A percentile compares a stretch with the other conserved stretches of the same genome.
Conservation (phyloP, 108 stramenopile genomes). For the Nannochloropsis gaditana region DNA sequence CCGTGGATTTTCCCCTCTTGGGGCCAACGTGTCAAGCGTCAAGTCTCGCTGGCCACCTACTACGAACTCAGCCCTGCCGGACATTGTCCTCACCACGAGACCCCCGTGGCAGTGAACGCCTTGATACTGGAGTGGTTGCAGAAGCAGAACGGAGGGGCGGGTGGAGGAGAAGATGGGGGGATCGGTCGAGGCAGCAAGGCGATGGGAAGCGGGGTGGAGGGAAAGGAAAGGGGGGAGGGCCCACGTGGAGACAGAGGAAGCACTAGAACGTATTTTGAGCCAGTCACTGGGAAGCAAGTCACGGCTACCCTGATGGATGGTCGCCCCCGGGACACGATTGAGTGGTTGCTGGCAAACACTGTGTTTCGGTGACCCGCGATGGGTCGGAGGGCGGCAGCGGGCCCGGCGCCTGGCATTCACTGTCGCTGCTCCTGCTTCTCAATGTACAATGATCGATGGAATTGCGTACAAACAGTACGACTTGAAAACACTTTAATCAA, state of each 20-base stretch:
- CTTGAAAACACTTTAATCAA: no score
- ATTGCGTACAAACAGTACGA: no score
- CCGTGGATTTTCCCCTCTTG: slow-evolving; percentile 39
- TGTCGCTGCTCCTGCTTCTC: no score
- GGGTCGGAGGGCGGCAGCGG: neutral
- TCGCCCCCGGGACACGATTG: neutral
- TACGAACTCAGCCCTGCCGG: slow-evolving; percentile 32
- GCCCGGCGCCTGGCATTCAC: no score
- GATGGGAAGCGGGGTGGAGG: neutral
- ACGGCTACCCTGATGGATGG: neutral
- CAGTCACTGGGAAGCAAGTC: neutral
- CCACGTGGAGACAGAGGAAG: neutral
- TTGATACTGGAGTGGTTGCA: slow-evolving; percentile 29
- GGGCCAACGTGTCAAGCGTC: slow-evolving; percentile 40
- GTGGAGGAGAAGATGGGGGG: neutral
- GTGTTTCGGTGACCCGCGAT: neutral
- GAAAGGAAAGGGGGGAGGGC: neutral
- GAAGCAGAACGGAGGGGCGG: neutral
- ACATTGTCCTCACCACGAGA: slow-evolving; percentile 40
- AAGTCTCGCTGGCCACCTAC: slow-evolving; percentile 33
- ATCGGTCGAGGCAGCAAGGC: neutral
- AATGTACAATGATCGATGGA: no score
- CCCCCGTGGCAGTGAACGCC: slow-evolving; percentile 35
- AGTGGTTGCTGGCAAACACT: slow-evolving; percentile 6
- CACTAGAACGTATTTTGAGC: neutral